phyloP scores from a whole-genome alignment of 148 eudicot species.

The Persicaria tinctoria region DNA sequence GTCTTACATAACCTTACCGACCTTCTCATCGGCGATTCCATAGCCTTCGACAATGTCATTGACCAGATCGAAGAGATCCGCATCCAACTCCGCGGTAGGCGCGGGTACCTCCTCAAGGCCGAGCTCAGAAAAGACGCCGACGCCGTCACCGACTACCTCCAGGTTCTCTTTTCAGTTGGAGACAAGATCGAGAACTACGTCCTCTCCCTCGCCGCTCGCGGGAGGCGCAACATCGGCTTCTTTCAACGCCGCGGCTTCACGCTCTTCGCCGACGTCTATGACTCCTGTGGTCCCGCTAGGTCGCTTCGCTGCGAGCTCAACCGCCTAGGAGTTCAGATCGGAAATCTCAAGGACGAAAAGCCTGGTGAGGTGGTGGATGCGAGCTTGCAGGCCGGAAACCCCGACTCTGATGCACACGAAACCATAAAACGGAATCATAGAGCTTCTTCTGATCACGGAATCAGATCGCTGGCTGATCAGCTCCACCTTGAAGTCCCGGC shows the following conservation, averaged over 20 bases:
- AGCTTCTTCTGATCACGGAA: no score
- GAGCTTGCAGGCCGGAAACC: not conserved
- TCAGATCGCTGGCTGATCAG: no score
- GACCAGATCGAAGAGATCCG: conserved; percentile 22
- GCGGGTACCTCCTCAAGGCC: conserved; percentile 19
- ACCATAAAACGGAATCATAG: no score
- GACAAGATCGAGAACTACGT: conserved; percentile 25
- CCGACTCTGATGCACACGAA: not conserved
- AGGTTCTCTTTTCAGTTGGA: conserved; percentile 18
- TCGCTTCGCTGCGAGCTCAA: not conserved
- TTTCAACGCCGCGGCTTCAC: conserved; percentile 14
- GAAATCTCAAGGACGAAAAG: not conserved
- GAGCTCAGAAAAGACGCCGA: not conserved
- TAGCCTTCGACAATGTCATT: conserved; percentile 15
- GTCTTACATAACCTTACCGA: conserved; percentile 21
- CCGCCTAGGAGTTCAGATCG: not conserved
- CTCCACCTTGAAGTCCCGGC: no score
- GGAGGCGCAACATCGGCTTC: conserved; percentile 15
- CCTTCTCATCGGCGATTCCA: conserved; percentile 18
- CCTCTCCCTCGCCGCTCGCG: conserved; percentile 17
- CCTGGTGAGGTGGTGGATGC: conserved; percentile 3
- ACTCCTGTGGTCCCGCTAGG: not conserved
- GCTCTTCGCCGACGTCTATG: conserved; percentile 14
- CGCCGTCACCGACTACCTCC: conserved; percentile 10
- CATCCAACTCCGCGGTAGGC: conserved; percentile 12